phyloP scores from a whole-genome alignment of 441 rosid species.

The Corymbia calophylla region DNA sequence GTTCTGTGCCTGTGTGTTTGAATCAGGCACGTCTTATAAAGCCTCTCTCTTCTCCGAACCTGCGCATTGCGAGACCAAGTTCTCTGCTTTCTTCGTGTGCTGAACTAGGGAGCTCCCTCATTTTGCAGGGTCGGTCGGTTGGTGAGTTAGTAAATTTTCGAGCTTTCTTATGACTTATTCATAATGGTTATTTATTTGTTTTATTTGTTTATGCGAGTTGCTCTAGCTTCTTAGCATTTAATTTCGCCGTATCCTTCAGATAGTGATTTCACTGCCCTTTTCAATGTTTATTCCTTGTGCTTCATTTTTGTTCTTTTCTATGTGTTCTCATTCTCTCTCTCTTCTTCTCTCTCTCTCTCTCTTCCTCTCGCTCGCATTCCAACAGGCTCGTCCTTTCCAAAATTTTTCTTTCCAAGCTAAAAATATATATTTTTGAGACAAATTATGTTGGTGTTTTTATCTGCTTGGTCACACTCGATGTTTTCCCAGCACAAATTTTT shows the following conservation, averaged over 20 bases:
- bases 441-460: constrained; percentile 33
- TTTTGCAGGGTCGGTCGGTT: neutral
- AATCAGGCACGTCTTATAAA: neutral
- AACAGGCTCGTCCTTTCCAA: neutral
- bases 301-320: constrained; percentile 31
- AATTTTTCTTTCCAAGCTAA: neutral
- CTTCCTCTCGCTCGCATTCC: neutral
- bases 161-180: neutral
- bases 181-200: neutral
- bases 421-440: constrained; percentile 2
- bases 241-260: constrained; percentile 29
- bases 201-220: neutral
- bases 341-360: neutral
- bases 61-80: neutral
- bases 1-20: neutral
- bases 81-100: neutral
- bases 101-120: neutral
- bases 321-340: constrained; percentile 2
- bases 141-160: constrained; percentile 16
- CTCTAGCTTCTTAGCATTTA: constrained; percentile 1
- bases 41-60: neutral
- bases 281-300: constrained; percentile 89
- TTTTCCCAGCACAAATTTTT: constrained; percentile 17
- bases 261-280: constrained; percentile 81
- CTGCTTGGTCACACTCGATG: constrained; percentile 43